A percentile compares a stretch with the other conserved stretches of the same genome.
phyloP scores from a whole-genome alignment of 108 stramenopile genomes.

The Conticribra weissflogii region DNA sequence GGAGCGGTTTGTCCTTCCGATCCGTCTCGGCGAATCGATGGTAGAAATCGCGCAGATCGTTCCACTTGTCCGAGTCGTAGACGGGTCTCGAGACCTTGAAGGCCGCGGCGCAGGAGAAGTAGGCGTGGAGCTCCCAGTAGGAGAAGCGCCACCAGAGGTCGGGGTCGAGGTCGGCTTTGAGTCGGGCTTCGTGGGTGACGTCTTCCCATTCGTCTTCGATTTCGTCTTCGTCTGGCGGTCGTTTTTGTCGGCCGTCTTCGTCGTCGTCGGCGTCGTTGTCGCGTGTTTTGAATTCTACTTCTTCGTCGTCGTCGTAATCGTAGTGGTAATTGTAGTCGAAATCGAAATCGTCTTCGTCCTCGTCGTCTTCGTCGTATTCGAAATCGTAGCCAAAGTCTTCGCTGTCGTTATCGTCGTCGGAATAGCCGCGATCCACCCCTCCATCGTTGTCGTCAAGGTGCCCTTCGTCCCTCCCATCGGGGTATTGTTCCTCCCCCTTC shows the following conservation, averaged over 20 bases:
- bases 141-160: constrained; percentile 17
- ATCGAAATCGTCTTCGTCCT: constrained; percentile 9
- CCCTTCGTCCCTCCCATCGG: too few species aligned
- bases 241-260: too few species aligned
- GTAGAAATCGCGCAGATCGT: constrained; percentile 23
- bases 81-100: constrained; percentile 19
- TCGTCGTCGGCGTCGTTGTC: constrained; percentile 13
- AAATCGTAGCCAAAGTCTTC: too few species aligned
- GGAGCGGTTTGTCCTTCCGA: background rate
- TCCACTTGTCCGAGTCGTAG: constrained; percentile 19
- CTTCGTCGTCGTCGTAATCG: constrained; percentile 14
- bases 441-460: background rate
- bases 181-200: constrained; percentile 4
- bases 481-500: background rate
- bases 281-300: background rate
- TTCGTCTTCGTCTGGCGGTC: constrained; percentile 13
- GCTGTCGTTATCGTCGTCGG: constrained; percentile 4
- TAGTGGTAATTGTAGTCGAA: constrained; percentile 1
- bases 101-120: constrained; percentile 29
- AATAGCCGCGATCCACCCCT: background rate
- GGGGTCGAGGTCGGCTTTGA: constrained; percentile 19
- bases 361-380: constrained; percentile 4
- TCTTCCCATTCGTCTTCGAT: constrained; percentile 8
- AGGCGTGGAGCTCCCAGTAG: constrained; percentile 47
- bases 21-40: constrained; percentile 28